phyloP scores from a whole-genome alignment of 2,329 filamentous ascomycete species.

The Teratosphaeria viscida region DNA sequence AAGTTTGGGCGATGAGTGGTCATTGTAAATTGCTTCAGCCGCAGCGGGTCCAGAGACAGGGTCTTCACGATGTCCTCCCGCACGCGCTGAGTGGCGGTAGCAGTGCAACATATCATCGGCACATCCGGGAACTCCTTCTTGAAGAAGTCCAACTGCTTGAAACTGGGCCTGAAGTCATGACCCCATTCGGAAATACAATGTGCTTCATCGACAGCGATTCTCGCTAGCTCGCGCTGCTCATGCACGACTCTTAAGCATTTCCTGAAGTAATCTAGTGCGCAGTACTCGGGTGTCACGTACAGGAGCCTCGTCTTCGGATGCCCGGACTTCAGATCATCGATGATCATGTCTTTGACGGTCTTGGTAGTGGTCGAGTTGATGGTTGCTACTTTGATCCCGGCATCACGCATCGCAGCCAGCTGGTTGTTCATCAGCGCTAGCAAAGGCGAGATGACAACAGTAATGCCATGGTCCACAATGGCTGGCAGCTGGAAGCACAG shows the following conservation, averaged over 20 bases:
- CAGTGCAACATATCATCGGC: conserved; percentile 85
- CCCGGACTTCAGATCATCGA: conserved; percentile 74
- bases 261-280: conserved; percentile 67
- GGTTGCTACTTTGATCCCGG: conserved; percentile 69
- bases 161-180: conserved; percentile 90
- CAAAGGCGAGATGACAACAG: conserved; percentile 80
- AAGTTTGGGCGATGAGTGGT: conserved; percentile 76
- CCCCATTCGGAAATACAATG: conserved; percentile 98
- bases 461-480: conserved; percentile 78
- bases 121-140: conserved; percentile 70
- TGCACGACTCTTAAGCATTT: conserved; percentile 62
- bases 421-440: conserved; percentile 94
- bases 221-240: conserved; percentile 70
- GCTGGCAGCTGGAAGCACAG: conserved; percentile 88
- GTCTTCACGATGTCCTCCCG: conserved; percentile 71
- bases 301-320: conserved; percentile 75
- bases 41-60: conserved; percentile 55
- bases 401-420: conserved; percentile 64
- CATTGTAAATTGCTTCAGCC: conserved; percentile 67
- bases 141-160: conserved; percentile 81
- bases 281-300: conserved; percentile 89
- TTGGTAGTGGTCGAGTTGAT: conserved; percentile 73
- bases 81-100: conserved; percentile 74
- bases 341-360: conserved; percentile 55
- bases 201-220: conserved; percentile 85